Percentiles rank a stretch among this genome's conserved stretches.
These are phyloP conservation scores for Calonectria hongkongensis DNA, from an alignment of 2,329 filamentous ascomycete genomes.

Conservation along the genomic window DNA sequence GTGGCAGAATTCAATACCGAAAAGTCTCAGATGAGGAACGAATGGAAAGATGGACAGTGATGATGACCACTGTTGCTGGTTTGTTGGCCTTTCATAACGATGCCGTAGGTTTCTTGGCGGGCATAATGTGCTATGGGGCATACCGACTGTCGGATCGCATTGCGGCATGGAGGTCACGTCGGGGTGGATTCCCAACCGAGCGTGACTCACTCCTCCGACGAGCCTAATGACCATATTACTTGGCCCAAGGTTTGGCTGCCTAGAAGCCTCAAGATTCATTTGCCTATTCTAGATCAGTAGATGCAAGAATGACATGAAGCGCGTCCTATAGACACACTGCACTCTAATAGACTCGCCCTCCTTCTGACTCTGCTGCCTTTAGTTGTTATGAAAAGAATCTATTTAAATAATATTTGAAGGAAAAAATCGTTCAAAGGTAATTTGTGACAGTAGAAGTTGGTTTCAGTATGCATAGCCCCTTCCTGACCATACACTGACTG, in stretches of 20 bases:
- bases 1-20: constrained; percentile 63
- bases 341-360: not conserved
- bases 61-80: constrained; percentile 90
- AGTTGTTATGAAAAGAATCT: not conserved
- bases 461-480: not conserved
- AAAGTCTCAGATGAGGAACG: constrained; percentile 80
- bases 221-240: not conserved
- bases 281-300: not conserved
- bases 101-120: constrained; percentile 88
- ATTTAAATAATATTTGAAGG: not conserved
- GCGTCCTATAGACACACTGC: not conserved
- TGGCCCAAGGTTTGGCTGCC: not conserved
- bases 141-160: constrained; percentile 72
- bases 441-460: not conserved
- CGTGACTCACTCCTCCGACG: constrained; percentile 57
- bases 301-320: not conserved
- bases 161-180: constrained; percentile 59
- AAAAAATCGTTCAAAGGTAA: not conserved
- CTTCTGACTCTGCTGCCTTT: not conserved
- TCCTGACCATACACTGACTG: not conserved
- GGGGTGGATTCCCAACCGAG: constrained; percentile 53
- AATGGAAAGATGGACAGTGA: constrained; percentile 87
- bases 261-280: not conserved
- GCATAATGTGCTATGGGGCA: constrained; percentile 85
- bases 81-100: constrained; percentile 93